Percentiles rank a stretch among this genome's conserved stretches.
These are phyloP conservation scores for Penicillium subrubescens DNA, from an alignment of 495 filamentous ascomycete species.

Conservation along the genomic window DNA sequence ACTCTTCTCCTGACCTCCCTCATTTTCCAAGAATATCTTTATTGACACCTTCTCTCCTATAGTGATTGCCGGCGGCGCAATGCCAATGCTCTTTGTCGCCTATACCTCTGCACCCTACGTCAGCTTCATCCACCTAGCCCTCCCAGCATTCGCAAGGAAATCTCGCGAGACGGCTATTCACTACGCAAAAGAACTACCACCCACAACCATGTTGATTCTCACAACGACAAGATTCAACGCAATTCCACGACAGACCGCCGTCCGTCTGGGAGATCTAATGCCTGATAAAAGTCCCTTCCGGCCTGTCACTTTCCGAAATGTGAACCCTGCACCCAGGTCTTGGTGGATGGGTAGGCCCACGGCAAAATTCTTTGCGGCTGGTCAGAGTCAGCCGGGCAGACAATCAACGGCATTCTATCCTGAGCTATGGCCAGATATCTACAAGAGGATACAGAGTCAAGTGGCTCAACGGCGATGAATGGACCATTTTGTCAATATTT, in stretches of 20 bases:
- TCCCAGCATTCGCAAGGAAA: slow-evolving; percentile 68
- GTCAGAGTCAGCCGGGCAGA: slow-evolving; percentile 38
- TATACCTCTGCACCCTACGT: slow-evolving; percentile 71
- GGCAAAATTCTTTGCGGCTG: slow-evolving; percentile 37
- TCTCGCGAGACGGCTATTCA: slow-evolving; percentile 67
- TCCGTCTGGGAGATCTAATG: slow-evolving; percentile 43
- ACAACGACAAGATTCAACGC: slow-evolving; percentile 67
- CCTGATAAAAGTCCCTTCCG: slow-evolving; percentile 32
- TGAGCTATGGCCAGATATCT: slow-evolving; percentile 45
- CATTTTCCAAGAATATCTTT: neutral
- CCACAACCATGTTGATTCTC: slow-evolving; percentile 64
- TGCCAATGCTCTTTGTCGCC: slow-evolving; percentile 68
- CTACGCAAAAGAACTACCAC: slow-evolving; percentile 64
- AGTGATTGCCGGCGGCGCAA: slow-evolving; percentile 61
- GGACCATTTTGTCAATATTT: neutral
- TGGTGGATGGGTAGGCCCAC: slow-evolving; percentile 37
- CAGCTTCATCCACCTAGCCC: slow-evolving; percentile 66
- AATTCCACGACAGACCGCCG: slow-evolving; percentile 42
- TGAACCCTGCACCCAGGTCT: slow-evolving; percentile 33
- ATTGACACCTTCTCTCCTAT: slow-evolving; percentile 2
- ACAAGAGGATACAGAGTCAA: slow-evolving; percentile 37
- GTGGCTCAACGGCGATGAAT: neutral
- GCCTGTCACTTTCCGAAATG: slow-evolving; percentile 44
- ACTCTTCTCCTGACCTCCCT: neutral
- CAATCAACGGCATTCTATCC: slow-evolving; percentile 45